Percentiles rank a stretch among this genome's conserved stretches.
Conservation (phyloP, 2,329 filamentous ascomycete species). For the Chrysoporthe deuterocubensis region DNA sequence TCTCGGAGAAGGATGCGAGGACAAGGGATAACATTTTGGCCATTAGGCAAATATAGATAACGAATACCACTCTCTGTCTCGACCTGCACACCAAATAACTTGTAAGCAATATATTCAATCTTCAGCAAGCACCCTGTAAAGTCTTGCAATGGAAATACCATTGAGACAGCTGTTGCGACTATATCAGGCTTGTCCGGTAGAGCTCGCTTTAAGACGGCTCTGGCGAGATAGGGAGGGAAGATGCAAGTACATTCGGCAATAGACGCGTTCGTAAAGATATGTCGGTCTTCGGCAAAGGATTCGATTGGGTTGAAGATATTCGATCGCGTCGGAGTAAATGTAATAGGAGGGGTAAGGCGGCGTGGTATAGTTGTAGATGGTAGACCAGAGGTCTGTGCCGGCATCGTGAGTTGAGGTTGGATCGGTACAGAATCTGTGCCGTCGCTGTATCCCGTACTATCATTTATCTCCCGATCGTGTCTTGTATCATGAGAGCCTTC, state of each 20-base stretch:
- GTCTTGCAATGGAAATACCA: background rate
- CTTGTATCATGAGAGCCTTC: background rate
- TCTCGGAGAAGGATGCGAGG: conserved; percentile 2
- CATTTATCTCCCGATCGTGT: background rate
- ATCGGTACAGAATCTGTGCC: conserved; percentile 1
- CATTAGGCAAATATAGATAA: conserved; percentile 9
- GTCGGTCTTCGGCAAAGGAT: background rate
- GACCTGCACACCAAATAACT: conserved; percentile 7
- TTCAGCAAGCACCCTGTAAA: background rate
- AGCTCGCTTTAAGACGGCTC: background rate
- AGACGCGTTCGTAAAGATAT: background rate
- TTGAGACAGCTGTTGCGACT: background rate
- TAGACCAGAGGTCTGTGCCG: background rate
- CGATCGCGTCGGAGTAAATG: background rate
- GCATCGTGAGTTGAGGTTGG: background rate
- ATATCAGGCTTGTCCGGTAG: background rate
- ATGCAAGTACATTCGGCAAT: background rate
- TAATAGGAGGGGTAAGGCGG: background rate
- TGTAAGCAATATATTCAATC: background rate
- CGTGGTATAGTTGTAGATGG: background rate
- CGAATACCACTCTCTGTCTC: background rate
- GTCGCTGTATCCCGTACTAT: background rate
- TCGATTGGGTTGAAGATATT: background rate
- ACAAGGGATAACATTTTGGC: conserved; percentile 1
- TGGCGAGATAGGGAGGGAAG: conserved; percentile 2